Base-by-base conservation (phyloP, 306 rosid genomes). In the Mucuna pruriens region DNA sequence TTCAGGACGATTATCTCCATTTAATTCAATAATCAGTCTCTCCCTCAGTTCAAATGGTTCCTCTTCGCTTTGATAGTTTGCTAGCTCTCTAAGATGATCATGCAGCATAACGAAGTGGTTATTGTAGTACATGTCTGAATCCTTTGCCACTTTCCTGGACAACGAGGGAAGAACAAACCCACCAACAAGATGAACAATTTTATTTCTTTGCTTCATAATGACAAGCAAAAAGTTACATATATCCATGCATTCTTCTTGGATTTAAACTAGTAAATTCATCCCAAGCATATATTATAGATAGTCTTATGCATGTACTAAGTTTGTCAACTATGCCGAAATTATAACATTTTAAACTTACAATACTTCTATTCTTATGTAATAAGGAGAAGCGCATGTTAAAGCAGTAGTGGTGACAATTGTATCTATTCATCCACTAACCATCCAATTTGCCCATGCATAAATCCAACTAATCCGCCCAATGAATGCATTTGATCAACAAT, bases 71-170 rank as follows among this genome's bases (percentile, higher is more conserved):
- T 70, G 80, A 45, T 49, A 81, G 52, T 87, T 85, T 0, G 96
- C 97, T 9, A 92, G 86, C 70, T 92, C 94, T 75, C 94, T 91
- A 22, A 91, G 92, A 49, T 90, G 80, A 78, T 88, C 92, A 80
- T 91, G 92, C 72, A 86, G 88, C 68, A 78, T 74, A 36, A 86
- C 82, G 6, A 85, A 90, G 86, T 90, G 89, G 79, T 91, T 88
- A 46, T 38, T 85, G 80, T 92, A 90, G 75, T 83, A 90, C 63
- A 58, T 86, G 38, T 87, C 92, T 10, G 58, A 12, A 13, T 87
- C 92, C 26, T 40, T 33, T 26, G 79, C 88, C 61, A 85, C 89
- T 58, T 80, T 87, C 83, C 98, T 92, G 89, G 15, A 85, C 29
- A 80, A 22, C 12, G 2, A 68, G 34, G 38, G 64, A 44, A 69